These are phyloP conservation scores for Oenanthe javanica DNA, from an alignment of 140 eudicot genomes.

Conservation along the genomic window DNA sequence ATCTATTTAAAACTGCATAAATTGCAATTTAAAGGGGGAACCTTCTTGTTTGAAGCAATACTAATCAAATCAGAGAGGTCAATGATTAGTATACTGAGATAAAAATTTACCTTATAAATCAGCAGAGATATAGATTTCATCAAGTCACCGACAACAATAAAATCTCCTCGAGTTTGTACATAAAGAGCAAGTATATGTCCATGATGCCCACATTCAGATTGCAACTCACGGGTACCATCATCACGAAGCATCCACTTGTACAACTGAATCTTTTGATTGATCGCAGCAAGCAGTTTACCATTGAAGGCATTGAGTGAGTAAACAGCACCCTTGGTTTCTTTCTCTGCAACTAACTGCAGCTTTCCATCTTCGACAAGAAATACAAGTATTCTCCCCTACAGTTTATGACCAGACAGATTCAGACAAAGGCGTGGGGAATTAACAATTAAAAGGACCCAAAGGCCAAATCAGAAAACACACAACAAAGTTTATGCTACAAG, in stretches of 20 bases:
- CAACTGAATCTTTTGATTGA: constrained; percentile 90
- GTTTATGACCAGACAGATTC: neutral
- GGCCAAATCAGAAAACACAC: neutral
- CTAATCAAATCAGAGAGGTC: neutral
- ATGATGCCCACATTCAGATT: constrained; percentile 96
- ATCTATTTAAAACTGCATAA: neutral
- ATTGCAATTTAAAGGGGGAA: neutral
- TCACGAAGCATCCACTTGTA: constrained; percentile 99
- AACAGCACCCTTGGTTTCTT: constrained; percentile 94
- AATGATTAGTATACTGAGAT: neutral
- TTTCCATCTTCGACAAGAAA: constrained; percentile 85
- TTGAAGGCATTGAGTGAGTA: constrained; percentile 87
- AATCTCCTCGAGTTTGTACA: constrained; percentile 97
- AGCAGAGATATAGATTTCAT: constrained; percentile 92
- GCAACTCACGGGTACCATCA: constrained; percentile 85
- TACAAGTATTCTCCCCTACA: constrained; percentile 81
- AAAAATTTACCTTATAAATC: constrained; percentile 60
- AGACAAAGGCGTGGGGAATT: too few species aligned
- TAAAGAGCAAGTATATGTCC: constrained; percentile 96
- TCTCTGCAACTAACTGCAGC: constrained; percentile 82
- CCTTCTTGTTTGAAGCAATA: neutral
- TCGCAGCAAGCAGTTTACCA: constrained; percentile 95
- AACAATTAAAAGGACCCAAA: too few species aligned
- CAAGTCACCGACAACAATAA: constrained; percentile 91
- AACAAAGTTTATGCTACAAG: neutral